A percentile compares a stretch with the other conserved stretches of the same genome.
Conservation (phyloP, 257 asterid genomes). For the Solanum clarkiae region DNA sequence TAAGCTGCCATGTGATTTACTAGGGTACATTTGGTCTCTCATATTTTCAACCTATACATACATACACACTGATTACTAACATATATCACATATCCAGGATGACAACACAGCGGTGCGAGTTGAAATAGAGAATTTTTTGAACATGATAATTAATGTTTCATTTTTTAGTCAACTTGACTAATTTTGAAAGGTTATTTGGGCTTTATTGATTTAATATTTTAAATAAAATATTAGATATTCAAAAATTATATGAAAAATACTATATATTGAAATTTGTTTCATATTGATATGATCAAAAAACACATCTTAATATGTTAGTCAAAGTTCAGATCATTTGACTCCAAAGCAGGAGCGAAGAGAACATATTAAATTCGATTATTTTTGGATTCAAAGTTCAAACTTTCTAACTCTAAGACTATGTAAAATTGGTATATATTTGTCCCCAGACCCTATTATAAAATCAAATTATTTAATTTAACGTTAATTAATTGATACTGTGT, state of each 20-base stretch:
- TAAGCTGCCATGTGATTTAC: constrained; percentile 20
- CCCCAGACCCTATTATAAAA: not conserved
- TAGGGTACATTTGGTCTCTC: constrained; percentile 2
- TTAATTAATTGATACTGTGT: not conserved
- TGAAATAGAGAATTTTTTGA: too few species aligned
- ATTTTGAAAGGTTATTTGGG: too few species aligned
- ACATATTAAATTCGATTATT: too few species aligned
- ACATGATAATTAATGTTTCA: too few species aligned
- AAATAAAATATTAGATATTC: too few species aligned
- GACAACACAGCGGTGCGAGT: not conserved
- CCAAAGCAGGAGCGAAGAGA: too few species aligned
- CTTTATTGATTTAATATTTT: too few species aligned
- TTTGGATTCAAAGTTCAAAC: not conserved
- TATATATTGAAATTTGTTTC: too few species aligned
- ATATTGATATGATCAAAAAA: too few species aligned
- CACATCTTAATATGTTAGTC: too few species aligned
- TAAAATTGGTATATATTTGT: not conserved
- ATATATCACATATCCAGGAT: not conserved
- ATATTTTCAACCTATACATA: not conserved
- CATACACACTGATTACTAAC: not conserved
- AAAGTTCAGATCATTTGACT: too few species aligned
- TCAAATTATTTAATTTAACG: not conserved
- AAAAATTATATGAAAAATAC: too few species aligned
- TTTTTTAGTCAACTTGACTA: not conserved
- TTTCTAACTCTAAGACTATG: not conserved